Evolutionary conservation across 169 alveolate genomes (phyloP), one percentile per base, ranked within the genome.

Genomic region (Cyclospora cayetanensis): DNA sequence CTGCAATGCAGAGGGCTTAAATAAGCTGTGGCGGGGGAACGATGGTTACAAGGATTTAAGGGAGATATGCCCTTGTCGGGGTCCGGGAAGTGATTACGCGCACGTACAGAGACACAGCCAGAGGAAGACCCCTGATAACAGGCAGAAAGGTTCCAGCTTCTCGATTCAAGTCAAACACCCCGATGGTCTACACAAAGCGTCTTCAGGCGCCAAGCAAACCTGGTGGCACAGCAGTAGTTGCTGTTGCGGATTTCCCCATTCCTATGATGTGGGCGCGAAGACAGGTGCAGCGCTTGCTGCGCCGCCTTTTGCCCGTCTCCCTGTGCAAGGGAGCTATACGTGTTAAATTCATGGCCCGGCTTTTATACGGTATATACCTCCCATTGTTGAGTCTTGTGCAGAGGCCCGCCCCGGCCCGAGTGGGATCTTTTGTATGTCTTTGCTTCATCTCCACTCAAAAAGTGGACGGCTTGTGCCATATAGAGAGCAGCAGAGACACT

Each of bases 401-500:
- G 86, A 63, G 86, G n/a, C 86, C 86, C 66, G 63, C 65, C 63
- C 66, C 86, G 86, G 52, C 53, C 43, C 5, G 9, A 11, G 7
- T 11, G 86, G 86, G 86, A 66, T 42, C 63, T 42, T 42, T 42
- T 76, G 86, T 76, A n/a, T n/a, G 86, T 76, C 18, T 50, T 25
- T 76, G 53, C 68, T 25, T 41, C 55, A 27, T 76, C 86, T 76
- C 42, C 66, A 76, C 86, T 42, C 68, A 76, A 76, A 76, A 66
- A 4, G 86, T 76, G 86, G 66, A 76, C 27, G 86, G n/a, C 86
- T 15, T 39, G 86, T 43, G 86, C 42, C 43, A 41, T 76, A 39
- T 76, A 76, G 86, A 76, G 86, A 76, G 86, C 86, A 76, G 86
- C 86, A 76, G 60, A 76, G 22, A 2, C 34, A 66, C 86, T 76